phyloP scores from a whole-genome alignment of 2,329 filamentous ascomycete genomes.

The Fusarium metavorans region DNA sequence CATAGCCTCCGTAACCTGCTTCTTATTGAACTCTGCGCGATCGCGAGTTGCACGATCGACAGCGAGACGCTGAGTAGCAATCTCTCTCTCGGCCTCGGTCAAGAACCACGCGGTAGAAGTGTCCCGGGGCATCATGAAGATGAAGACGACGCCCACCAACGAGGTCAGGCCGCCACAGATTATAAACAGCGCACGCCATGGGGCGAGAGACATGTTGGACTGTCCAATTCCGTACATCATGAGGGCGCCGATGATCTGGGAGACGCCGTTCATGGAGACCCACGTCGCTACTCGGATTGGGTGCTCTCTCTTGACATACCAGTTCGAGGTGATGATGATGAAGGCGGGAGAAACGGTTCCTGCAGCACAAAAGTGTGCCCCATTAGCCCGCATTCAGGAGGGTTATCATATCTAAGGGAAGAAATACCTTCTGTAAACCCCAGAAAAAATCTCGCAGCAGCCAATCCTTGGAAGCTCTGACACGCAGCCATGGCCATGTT shows the following conservation, averaged over 20 bases:
- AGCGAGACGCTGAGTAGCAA: constrained; percentile 52
- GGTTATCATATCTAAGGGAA: background rate
- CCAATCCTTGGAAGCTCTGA: background rate
- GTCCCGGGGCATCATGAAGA: constrained; percentile 58
- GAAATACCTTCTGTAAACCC: background rate
- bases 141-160: constrained; percentile 58
- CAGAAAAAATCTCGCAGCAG: background rate
- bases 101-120: constrained; percentile 64
- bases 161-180: constrained; percentile 62
- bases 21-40: constrained; percentile 56
- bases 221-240: background rate
- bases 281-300: background rate
- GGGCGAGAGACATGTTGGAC: constrained; percentile 44
- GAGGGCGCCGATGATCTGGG: background rate
- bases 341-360: background rate
- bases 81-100: constrained; percentile 54
- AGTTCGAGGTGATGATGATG: background rate
- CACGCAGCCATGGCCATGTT: background rate
- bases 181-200: constrained; percentile 62
- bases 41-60: constrained; percentile 50
- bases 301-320: background rate
- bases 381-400: background rate
- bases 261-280: background rate
- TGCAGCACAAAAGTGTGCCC: background rate
- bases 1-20: constrained; percentile 58